Evolutionary conservation across 1,284 basidiomycete genomes (phyloP).

Genomic region (Rhodotorula sp.): DNA sequence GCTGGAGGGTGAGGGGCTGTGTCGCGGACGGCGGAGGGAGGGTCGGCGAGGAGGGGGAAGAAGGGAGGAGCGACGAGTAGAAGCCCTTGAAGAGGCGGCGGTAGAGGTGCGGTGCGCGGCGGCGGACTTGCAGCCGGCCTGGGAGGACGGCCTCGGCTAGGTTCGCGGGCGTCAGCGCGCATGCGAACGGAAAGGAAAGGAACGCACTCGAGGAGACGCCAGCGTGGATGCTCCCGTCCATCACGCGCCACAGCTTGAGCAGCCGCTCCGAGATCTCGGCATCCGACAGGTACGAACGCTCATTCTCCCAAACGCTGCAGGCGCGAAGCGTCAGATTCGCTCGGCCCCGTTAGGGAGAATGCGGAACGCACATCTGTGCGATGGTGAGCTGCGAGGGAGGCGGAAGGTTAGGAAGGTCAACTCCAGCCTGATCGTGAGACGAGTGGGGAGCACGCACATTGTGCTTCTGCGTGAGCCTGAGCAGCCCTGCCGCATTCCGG

Average conservation of each 20-base stretch:
- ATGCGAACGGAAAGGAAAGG: background rate
- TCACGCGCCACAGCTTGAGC: conserved; percentile 68
- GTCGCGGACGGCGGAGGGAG: conserved; percentile 1
- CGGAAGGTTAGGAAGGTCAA: background rate
- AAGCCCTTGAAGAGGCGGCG: conserved; percentile 69
- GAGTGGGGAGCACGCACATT: conserved; percentile 62
- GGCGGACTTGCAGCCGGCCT: conserved; percentile 74
- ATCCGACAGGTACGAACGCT: conserved; percentile 74
- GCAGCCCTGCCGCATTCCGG: conserved; percentile 72
- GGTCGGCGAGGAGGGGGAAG: background rate
- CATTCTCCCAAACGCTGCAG: conserved; percentile 87
- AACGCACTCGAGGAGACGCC: conserved; percentile 70
- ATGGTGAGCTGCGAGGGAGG: conserved; percentile 65
- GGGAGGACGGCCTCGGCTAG: conserved; percentile 71
- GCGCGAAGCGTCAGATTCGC: background rate
- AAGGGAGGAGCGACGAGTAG: conserved; percentile 49
- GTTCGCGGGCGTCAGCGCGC: too few species aligned
- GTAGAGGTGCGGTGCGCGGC: conserved; percentile 83
- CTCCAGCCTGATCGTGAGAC: background rate
- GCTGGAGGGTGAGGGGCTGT: conserved; percentile 9
- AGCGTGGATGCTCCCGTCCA: conserved; percentile 89
- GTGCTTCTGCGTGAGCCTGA: conserved; percentile 75
- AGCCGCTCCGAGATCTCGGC: conserved; percentile 68
- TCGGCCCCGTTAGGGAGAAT: background rate
- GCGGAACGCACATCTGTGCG: conserved; percentile 60